phyloP scores from a whole-genome alignment of 202 grass and related monocot species.

The Digitaria exilis region DNA sequence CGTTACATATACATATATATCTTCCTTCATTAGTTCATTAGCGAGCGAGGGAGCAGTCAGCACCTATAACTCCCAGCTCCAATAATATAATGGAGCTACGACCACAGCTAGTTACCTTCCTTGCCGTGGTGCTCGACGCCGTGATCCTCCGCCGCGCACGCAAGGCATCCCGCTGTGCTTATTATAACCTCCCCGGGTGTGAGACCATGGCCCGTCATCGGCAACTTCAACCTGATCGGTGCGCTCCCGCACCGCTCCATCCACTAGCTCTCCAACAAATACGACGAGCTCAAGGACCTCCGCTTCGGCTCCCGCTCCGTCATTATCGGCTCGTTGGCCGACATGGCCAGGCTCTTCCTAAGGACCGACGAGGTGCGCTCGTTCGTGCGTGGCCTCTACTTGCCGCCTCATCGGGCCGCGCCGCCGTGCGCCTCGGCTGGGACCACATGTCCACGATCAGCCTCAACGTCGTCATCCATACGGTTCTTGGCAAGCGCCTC shows the following conservation, averaged over 20 bases:
- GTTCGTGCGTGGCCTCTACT: neutral
- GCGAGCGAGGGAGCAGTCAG: too few species aligned
- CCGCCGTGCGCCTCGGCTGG: neutral
- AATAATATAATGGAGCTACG: neutral
- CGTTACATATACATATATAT: too few species aligned
- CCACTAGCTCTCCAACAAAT: too few species aligned
- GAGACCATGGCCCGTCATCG: too few species aligned
- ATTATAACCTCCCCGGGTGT: too few species aligned
- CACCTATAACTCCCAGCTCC: too few species aligned
- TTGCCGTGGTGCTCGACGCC: neutral
- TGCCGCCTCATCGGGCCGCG: neutral
- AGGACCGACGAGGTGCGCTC: neutral
- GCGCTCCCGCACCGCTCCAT: too few species aligned
- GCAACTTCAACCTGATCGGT: too few species aligned
- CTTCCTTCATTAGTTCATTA: too few species aligned
- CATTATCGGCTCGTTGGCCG: neutral
- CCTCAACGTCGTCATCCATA: neutral
- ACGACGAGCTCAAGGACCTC: slow-evolving; percentile 43
- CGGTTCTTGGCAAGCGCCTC: too few species aligned
- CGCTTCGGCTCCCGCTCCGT: slow-evolving; percentile 36
- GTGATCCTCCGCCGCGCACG: neutral
- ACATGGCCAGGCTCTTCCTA: neutral
- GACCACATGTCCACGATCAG: neutral
- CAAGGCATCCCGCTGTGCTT: too few species aligned
- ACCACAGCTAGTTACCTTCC: neutral